phyloP scores from a whole-genome alignment of 179 eudicot species.

The Pouteria campechiana region DNA sequence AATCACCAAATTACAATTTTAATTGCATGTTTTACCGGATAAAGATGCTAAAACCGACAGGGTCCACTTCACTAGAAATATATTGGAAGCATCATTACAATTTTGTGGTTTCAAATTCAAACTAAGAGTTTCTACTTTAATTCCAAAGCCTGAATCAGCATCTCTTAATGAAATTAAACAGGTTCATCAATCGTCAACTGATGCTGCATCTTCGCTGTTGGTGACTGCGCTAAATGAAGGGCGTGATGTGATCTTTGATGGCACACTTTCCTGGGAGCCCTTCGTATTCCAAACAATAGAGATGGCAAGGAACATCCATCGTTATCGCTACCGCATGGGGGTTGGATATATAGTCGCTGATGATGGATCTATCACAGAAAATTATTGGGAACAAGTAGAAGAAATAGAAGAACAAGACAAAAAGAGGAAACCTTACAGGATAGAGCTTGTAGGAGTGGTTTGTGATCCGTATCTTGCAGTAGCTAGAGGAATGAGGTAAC shows the following conservation, averaged over 20 bases:
- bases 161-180: constrained; percentile 4
- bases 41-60: too few relatives aligned
- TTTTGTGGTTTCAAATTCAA: too few relatives aligned
- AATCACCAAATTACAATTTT: too few relatives aligned
- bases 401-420: constrained; percentile 14
- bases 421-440: constrained; percentile 52
- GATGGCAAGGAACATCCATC: constrained; percentile 76
- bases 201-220: constrained; percentile 75
- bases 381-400: constrained; percentile 57
- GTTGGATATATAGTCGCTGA: constrained; percentile 50
- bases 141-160: too few relatives aligned
- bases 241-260: constrained; percentile 87
- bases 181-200: constrained; percentile 82
- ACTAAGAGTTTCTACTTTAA: too few relatives aligned
- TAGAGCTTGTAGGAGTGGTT: constrained; percentile 85
- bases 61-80: too few relatives aligned
- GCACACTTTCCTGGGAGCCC: constrained; percentile 83
- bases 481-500: constrained; percentile 82
- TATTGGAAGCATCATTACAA: too few relatives aligned
- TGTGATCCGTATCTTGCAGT: constrained; percentile 86
- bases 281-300: constrained; percentile 66
- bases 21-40: too few relatives aligned
- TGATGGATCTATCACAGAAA: constrained; percentile 48
- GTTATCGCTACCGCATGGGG: constrained; percentile 66
- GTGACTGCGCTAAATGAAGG: constrained; percentile 90